Percentiles rank a stretch among this genome's conserved stretches.
phyloP scores from a whole-genome alignment of 1,284 basidiomycete species.

The Naganishia sp. region DNA sequence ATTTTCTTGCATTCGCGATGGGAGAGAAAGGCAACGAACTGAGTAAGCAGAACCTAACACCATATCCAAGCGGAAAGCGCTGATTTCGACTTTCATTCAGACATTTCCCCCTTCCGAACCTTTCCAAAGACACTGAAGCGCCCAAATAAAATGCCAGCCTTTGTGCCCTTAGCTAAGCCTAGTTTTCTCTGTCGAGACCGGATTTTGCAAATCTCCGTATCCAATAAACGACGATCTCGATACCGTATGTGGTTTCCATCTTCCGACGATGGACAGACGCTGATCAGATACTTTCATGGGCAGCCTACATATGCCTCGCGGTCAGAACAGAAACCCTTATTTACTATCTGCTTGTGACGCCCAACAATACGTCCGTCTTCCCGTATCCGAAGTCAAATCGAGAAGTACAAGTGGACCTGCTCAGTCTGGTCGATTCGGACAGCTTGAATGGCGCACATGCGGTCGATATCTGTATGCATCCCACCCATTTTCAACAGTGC shows the following conservation, averaged over 20 bases:
- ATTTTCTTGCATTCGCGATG: constrained; percentile 27
- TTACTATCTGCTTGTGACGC: constrained; percentile 17
- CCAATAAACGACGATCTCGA: constrained; percentile 11
- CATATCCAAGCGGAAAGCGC: no score
- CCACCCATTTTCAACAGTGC: constrained; percentile 24
- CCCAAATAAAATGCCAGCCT: not conserved
- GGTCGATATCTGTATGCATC: constrained; percentile 31
- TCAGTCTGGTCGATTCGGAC: constrained; percentile 7
- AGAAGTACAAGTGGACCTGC: constrained; percentile 9
- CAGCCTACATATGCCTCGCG: constrained; percentile 16
- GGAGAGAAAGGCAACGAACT: constrained; percentile 21
- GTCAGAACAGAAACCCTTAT: constrained; percentile 17
- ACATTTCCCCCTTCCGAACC: constrained; percentile 21
- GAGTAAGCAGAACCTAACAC: constrained; percentile 13
- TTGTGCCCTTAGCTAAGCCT: not conserved
- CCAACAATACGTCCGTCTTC: not conserved
- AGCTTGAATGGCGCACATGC: constrained; percentile 4
- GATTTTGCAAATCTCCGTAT: constrained; percentile 26
- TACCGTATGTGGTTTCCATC: not conserved
- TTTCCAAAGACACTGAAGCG: constrained; percentile 1
- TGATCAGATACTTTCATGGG: not conserved
- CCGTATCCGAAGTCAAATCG: constrained; percentile 1
- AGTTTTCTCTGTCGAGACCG: constrained; percentile 12
- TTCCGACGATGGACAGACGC: not conserved
- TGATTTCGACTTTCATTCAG: not conserved